These are phyloP conservation scores for Venturia asperata DNA, from an alignment of 2,329 filamentous ascomycete genomes.

Conservation along the genomic window DNA sequence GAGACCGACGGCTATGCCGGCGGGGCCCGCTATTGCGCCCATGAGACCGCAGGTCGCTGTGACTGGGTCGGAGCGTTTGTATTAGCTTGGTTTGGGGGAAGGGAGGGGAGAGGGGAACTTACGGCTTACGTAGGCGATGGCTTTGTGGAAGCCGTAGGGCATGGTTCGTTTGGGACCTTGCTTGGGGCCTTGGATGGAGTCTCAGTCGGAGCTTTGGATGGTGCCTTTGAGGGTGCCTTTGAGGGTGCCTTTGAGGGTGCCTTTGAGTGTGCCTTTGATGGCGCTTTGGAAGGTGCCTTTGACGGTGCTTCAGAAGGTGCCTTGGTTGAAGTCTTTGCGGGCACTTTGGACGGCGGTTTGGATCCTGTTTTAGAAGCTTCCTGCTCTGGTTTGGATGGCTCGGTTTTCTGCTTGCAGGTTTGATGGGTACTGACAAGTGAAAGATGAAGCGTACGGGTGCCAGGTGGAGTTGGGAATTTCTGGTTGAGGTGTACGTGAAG, in stretches of 20 bases:
- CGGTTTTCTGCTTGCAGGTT: background rate
- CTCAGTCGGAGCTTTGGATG: background rate
- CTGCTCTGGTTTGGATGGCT: background rate
- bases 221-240: background rate
- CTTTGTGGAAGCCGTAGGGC: conserved; percentile 10
- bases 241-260: background rate
- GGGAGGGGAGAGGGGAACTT: background rate
- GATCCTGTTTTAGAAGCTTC: background rate
- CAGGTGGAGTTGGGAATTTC: background rate
- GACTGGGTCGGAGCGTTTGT: background rate
- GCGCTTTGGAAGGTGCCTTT: background rate
- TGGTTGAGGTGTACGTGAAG: background rate
- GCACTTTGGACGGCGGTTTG: background rate
- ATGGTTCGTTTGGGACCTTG: background rate
- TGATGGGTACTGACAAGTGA: background rate
- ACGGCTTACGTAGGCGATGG: conserved; percentile 5
- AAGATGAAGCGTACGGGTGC: background rate
- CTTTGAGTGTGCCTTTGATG: background rate
- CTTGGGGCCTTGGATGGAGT: background rate
- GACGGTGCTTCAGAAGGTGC: background rate
- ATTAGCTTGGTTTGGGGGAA: background rate
- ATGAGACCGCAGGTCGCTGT: conserved; percentile 12
- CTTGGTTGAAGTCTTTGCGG: background rate
- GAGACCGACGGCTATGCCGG: background rate
- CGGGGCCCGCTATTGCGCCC: background rate